Conservation (phyloP, 768 basidiomycete genomes). For the Suillus placidus region DNA sequence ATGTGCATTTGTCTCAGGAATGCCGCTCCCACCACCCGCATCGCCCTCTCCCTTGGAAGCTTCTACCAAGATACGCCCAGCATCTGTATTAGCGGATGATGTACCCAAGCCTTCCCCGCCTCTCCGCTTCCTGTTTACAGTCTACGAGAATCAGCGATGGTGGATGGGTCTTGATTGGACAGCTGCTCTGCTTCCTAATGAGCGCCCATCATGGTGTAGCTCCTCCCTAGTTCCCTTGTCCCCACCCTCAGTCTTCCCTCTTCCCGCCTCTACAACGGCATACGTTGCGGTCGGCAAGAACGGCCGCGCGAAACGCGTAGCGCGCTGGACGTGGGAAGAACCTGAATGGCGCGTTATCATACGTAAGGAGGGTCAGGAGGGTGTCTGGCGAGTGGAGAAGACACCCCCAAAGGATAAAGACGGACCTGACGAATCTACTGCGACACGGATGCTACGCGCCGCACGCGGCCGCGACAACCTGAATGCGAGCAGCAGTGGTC, state of each 20-base stretch:
- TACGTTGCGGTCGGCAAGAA: constrained; percentile 54
- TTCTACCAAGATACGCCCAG: constrained; percentile 21
- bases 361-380: constrained; percentile 52
- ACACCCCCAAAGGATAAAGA: constrained; percentile 52
- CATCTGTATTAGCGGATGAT: constrained; percentile 22
- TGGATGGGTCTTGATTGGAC: constrained; percentile 99
- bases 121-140: constrained; percentile 82
- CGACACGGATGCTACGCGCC: constrained; percentile 54
- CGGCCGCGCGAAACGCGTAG: constrained; percentile 65
- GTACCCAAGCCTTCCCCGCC: constrained; percentile 28
- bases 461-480: constrained; percentile 47
- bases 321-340: constrained; percentile 90
- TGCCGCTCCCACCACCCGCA: constrained; percentile 47
- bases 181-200: constrained; percentile 84
- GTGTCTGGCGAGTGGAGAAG: constrained; percentile 58
- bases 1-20: constrained; percentile 56
- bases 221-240: constrained; percentile 57
- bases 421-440: constrained; percentile 46
- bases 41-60: constrained; percentile 35
- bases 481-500: constrained; percentile 15
- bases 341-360: constrained; percentile 85
- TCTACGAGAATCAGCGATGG: constrained; percentile 96
- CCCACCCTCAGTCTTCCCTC: constrained; percentile 68
- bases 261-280: constrained; percentile 64
- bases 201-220: constrained; percentile 88